phyloP scores from a whole-genome alignment of 2,329 filamentous ascomycete species.

The Paraconiothyrium sp. region DNA sequence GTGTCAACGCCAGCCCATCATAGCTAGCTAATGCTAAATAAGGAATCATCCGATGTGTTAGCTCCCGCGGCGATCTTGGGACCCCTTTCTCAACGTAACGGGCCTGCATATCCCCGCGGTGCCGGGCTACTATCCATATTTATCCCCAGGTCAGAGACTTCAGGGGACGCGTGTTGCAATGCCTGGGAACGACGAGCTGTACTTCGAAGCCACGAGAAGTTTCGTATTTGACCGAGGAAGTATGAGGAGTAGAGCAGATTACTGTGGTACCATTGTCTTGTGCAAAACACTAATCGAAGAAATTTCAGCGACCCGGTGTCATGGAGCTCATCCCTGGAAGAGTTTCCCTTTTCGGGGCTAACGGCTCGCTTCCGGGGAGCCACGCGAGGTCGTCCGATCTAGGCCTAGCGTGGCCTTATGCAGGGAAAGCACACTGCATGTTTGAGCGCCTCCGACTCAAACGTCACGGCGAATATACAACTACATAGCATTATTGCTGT shows the following conservation, averaged over 20 bases:
- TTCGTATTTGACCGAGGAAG: background rate
- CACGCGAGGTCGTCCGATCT: background rate
- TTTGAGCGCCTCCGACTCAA: background rate
- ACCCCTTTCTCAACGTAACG: background rate
- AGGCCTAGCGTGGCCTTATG: background rate
- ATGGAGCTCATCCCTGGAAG: background rate
- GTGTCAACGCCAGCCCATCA: constrained; percentile 9
- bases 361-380: background rate
- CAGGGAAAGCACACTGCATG: background rate
- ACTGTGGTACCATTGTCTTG: too few species aligned
- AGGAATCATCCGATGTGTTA: background rate
- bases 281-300: background rate
- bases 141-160: background rate
- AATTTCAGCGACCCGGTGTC: background rate
- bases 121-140: background rate
- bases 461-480: background rate
- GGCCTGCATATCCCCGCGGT: constrained; percentile 13
- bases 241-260: background rate
- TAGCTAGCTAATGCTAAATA: constrained; percentile 6
- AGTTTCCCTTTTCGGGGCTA: background rate
- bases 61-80: constrained; percentile 7
- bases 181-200: background rate
- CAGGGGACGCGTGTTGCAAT: background rate
- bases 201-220: too few species aligned
- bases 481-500: background rate